These are phyloP conservation scores for Fusarium humuli DNA, from an alignment of 2,329 filamentous ascomycete species.

Conservation along the genomic window DNA sequence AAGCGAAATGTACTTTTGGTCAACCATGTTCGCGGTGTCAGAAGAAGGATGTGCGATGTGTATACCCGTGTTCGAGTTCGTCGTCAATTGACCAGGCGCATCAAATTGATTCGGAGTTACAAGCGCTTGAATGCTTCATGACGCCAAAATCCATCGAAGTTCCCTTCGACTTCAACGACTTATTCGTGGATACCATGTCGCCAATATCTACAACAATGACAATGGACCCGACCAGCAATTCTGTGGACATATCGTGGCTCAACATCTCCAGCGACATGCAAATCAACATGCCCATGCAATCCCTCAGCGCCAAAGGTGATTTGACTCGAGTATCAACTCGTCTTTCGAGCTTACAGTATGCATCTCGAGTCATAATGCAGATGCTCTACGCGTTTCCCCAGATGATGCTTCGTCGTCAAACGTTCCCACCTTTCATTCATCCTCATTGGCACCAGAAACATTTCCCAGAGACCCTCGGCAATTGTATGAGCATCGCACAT, in stretches of 20 bases:
- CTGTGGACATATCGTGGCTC: accelerated
- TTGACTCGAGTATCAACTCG: constrained; percentile 29
- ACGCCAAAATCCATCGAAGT: accelerated
- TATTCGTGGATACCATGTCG: not conserved
- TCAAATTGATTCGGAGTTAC: not conserved
- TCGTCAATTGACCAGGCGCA: not conserved
- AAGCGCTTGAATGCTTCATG: not conserved
- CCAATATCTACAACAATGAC: no score
- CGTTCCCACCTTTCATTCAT: constrained; percentile 50
- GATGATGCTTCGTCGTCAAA: constrained; percentile 49
- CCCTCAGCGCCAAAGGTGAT: constrained; percentile 8
- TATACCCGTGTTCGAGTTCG: not conserved
- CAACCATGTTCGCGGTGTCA: constrained; percentile 41
- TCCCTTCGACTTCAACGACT: not conserved
- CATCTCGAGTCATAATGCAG: constrained; percentile 42
- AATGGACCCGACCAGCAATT: not conserved
- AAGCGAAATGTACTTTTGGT: constrained; percentile 43
- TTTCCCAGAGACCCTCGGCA: constrained; percentile 40
- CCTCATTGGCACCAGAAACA: constrained; percentile 39
- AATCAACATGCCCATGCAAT: not conserved
- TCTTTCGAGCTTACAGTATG: constrained; percentile 18
- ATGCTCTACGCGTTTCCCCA: constrained; percentile 46
- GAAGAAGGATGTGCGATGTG: constrained; percentile 27
- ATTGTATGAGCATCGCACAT: constrained; percentile 45
- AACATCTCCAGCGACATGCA: not conserved